Conservation (phyloP, 176 grass and related monocot species). For the maize (Zea mays) region Zm-B73-REFERENCE-NAM-5.0 NC_050103.1:141409501-141410000, state of each 20-base stretch:
- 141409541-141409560: not conserved
- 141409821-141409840: constrained; percentile 99
- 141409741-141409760: constrained; percentile 83
- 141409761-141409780: constrained; percentile 95
- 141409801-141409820: constrained; percentile 92
- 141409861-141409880: constrained; percentile 18
- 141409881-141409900: not conserved
- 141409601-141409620: too few relatives aligned
- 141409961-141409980: not conserved
- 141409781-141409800: constrained; percentile 78
- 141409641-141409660: not conserved
- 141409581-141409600: too few relatives aligned
- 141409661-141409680: constrained; percentile 6
- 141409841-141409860: constrained; percentile 65
- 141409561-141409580: too few relatives aligned
- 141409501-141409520: not conserved
- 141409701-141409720: constrained; percentile 28
- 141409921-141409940: not conserved
- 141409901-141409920: not conserved
- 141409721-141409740: constrained; percentile 90
- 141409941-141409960: not conserved
- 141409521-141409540: not conserved
- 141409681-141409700: not conserved
- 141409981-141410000: not conserved
- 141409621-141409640: not conserved